Evolutionary conservation across 257 asterid genomes (phyloP).

Genomic region (Cinchona pubescens): DNA sequence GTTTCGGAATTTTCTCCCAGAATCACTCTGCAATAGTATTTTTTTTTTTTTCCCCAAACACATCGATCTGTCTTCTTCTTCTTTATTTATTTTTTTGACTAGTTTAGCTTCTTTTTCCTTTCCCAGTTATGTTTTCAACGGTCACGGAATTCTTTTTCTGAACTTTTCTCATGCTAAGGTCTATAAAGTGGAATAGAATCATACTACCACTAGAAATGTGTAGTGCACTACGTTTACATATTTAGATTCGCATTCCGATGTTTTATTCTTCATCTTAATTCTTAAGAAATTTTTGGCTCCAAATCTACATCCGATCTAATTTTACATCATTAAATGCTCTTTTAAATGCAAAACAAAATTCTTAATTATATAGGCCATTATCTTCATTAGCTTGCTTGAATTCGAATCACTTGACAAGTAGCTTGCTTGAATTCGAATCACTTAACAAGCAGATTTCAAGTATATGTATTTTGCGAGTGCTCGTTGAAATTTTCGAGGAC

Average conservation of each 20-base stretch:
- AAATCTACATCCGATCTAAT: too few species aligned
- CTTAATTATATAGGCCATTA: background rate
- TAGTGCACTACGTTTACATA: too few species aligned
- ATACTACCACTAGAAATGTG: background rate
- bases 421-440: too few species aligned
- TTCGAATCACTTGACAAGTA: too few species aligned
- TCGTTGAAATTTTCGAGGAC: too few species aligned
- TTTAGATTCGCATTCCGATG: background rate
- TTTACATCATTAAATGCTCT: background rate
- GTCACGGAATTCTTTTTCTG: background rate
- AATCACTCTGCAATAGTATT: background rate
- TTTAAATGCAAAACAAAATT: background rate
- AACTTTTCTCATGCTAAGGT: background rate
- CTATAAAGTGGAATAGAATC: background rate
- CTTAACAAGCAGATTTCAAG: too few species aligned
- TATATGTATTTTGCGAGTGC: too few species aligned
- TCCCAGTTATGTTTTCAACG: background rate
- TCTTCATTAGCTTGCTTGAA: too few species aligned
- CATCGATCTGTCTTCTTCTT: too few species aligned
- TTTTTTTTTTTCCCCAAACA: too few species aligned
- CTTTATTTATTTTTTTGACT: too few species aligned
- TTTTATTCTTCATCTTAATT: background rate
- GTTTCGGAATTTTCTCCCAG: constrained; percentile 15
- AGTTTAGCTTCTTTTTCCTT: background rate
- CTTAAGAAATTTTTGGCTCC: too few species aligned